Evolutionary conservation across 2,329 filamentous ascomycete genomes (phyloP).

Genomic region (Aplosporella prunicola): DNA sequence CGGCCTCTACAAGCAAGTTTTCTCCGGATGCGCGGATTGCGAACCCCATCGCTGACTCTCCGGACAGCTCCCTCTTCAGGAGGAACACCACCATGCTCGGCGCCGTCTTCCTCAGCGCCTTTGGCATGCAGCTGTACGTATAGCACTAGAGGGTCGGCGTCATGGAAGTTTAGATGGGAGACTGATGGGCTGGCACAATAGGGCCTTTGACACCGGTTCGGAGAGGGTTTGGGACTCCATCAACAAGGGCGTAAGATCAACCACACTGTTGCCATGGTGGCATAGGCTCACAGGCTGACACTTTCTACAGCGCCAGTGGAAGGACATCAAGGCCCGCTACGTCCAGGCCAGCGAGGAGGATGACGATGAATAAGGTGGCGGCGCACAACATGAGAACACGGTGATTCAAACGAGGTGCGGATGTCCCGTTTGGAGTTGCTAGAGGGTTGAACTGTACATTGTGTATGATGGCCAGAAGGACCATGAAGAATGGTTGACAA

Average conservation of each 20-base stretch:
- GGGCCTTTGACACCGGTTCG: slow-evolving; percentile 72
- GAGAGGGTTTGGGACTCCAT: slow-evolving; percentile 82
- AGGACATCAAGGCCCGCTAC: slow-evolving; percentile 93
- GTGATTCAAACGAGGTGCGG: slow-evolving; percentile 3
- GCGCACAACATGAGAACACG: slow-evolving; percentile 2
- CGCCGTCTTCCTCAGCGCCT: slow-evolving; percentile 76
- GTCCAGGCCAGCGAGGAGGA: slow-evolving; percentile 60
- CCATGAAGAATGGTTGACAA: slow-evolving; percentile 2
- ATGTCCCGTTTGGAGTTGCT: slow-evolving; percentile 1
- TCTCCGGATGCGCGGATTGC: slow-evolving; percentile 15
- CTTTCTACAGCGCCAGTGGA: slow-evolving; percentile 85
- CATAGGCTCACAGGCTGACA: slow-evolving; percentile 21
- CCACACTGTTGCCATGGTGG: neutral
- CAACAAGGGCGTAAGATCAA: slow-evolving; percentile 75
- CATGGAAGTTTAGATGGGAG: too few species aligned
- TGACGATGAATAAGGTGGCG: slow-evolving; percentile 38
- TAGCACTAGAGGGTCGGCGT: slow-evolving; percentile 9
- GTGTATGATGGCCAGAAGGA: slow-evolving; percentile 7
- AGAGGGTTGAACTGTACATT: slow-evolving; percentile 4
- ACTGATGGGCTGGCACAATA: slow-evolving; percentile 31
- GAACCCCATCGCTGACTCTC: slow-evolving; percentile 24
- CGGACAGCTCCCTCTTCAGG: slow-evolving; percentile 66
- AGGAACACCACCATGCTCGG: slow-evolving; percentile 82
- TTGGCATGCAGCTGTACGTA: slow-evolving; percentile 86
- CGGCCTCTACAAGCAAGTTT: slow-evolving; percentile 45